These are phyloP conservation scores for Penicillium nordicum DNA, from an alignment of 2,329 filamentous ascomycete genomes.

Conservation along the genomic window DNA sequence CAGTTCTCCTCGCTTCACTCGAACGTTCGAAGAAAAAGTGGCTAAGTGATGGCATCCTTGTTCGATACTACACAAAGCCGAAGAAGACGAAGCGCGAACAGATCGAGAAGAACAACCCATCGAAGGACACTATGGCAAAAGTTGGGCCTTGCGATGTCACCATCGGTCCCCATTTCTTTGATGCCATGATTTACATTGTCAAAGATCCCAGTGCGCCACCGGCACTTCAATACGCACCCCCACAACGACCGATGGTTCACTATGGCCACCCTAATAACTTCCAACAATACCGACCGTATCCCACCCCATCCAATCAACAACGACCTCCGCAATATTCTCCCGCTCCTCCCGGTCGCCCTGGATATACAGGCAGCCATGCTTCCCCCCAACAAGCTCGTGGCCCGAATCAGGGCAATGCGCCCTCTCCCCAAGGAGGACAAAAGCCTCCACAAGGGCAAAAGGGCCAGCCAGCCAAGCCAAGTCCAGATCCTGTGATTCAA, in stretches of 20 bases:
- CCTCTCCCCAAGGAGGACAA: constrained; percentile 24
- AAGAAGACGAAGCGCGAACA: constrained; percentile 54
- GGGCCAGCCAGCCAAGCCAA: constrained; percentile 42
- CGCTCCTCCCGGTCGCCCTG: constrained; percentile 26
- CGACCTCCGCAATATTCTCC: constrained; percentile 27
- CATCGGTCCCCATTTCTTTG: constrained; percentile 62
- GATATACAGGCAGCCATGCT: constrained; percentile 24
- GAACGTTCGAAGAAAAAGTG: constrained; percentile 59
- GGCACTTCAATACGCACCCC: constrained; percentile 37
- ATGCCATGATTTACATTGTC: constrained; percentile 55
- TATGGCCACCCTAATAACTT: constrained; percentile 41
- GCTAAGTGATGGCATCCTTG: constrained; percentile 53
- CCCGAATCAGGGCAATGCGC: constrained; percentile 22
- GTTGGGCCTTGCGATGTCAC: constrained; percentile 58
- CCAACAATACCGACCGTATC: constrained; percentile 43
- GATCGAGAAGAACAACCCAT: constrained; percentile 45
- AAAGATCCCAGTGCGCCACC: constrained; percentile 47
- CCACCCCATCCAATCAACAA: constrained; percentile 27
- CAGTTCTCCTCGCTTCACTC: constrained; percentile 56
- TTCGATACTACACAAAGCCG: constrained; percentile 58
- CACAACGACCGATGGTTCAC: constrained; percentile 43
- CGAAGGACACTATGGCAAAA: constrained; percentile 53
- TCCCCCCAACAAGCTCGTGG: constrained; percentile 21
- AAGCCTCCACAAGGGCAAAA: constrained; percentile 30
- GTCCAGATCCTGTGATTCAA: constrained; percentile 51